A percentile compares a stretch with the other conserved stretches of the same genome.
phyloP scores from a whole-genome alignment of 176 grass and related monocot genomes.

The Oryza australiensis region DNA sequence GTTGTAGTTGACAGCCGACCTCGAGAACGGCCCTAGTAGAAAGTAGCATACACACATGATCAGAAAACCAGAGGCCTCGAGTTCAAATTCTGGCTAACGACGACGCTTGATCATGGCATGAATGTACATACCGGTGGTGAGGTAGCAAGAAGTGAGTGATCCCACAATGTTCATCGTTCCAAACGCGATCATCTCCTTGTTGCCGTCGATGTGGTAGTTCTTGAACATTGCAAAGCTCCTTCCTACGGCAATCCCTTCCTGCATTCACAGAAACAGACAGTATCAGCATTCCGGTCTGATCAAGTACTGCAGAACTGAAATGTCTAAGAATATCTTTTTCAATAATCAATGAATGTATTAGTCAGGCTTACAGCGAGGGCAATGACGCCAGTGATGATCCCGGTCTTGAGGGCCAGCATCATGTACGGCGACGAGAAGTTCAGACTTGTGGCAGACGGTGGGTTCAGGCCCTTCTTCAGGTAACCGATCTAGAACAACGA shows the following conservation, averaged over 20 bases:
- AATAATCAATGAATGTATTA: neutral
- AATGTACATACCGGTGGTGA: constrained; percentile 65
- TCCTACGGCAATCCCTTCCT: constrained; percentile 98
- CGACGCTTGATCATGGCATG: neutral
- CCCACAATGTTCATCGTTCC: constrained; percentile 91
- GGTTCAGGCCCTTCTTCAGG: constrained; percentile 95
- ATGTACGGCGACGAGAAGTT: constrained; percentile 68
- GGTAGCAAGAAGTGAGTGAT: constrained; percentile 91
- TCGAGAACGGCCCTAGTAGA: constrained; percentile 64
- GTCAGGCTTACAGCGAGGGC: constrained; percentile 67
- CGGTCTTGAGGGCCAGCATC: constrained; percentile 77
- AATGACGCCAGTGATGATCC: constrained; percentile 85
- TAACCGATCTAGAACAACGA: constrained; percentile 59
- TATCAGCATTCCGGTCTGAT: neutral
- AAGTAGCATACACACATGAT: neutral
- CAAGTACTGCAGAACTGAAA: neutral
- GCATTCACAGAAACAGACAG: neutral
- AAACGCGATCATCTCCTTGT: constrained; percentile 98
- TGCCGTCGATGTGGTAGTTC: constrained; percentile 97
- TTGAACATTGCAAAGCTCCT: constrained; percentile 97
- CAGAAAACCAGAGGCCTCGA: neutral
- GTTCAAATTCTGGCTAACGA: neutral
- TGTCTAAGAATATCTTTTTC: too few relatives aligned
- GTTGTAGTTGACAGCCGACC: constrained; percentile 93
- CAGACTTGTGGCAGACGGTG: constrained; percentile 61